Evolutionary conservation across 331 rosid genomes (phyloP), one percentile per base, ranked within the genome.

Genomic region (Cydonia oblonga): DNA sequence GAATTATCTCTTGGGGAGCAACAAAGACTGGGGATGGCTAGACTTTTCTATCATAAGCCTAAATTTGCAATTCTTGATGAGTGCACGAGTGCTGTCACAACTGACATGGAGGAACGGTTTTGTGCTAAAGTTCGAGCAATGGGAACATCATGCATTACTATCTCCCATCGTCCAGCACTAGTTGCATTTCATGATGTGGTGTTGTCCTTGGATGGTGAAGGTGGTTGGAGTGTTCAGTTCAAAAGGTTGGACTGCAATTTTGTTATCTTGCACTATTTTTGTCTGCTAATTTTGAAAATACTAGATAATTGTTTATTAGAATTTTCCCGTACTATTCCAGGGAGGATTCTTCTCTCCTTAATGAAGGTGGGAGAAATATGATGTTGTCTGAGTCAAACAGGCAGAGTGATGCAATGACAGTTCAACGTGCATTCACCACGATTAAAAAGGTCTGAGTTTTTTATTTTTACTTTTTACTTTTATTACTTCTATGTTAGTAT

Each of bases 91-190:
- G 99, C 99, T 68, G 99, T 95, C 79, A 95, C 99, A 76, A 95
- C 97, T 75, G 97, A 95, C 82, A 95, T 95, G 99, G 99, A 95
- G 86, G 99, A 95, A 78, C 91, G 99, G 7, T 95, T 95, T 81
- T 95, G 99, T 86, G 85, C 96, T 78, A 89, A 91, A 81, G 99
- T 95, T 70, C 81, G 96, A 78, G 99, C 96, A 46, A 95, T 95
- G 99, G 99, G 99, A 83, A 95, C 99, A 18, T 91, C 99, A 24
- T 95, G 99, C 93, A 95, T 95, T 75, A 95, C 99, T 63, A 95
- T 95, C 83, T 95, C 99, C 4, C 99, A 95, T 81, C 96, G 97
- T 78, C 99, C 99, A 35, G 97, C 99, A 18, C 82, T 95, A 69
- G 99, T 90, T 79, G 99, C 99, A 74, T 95, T 95, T 77, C 99